A percentile compares a stretch with the other conserved stretches of the same genome.
Evolutionary conservation across 225 moss, liverwort and hornwort genomes (phyloP).

Genomic region (Anthoceros angustus): DNA sequence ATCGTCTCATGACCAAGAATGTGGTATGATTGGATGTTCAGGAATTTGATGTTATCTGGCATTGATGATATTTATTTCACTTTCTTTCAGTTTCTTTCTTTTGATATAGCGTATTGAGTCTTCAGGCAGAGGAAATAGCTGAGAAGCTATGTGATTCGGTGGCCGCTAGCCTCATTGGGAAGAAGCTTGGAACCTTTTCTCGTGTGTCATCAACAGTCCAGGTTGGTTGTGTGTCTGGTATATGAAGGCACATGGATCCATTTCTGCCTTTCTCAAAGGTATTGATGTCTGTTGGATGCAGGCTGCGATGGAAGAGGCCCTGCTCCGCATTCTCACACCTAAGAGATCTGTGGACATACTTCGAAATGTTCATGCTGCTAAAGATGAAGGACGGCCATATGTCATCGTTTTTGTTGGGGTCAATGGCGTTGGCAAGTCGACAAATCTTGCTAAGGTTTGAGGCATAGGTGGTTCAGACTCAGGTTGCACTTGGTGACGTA

Average conservation of each 20-base stretch:
- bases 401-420: constrained; percentile 96
- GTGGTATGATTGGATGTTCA: constrained; percentile 26
- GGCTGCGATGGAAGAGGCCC: constrained; percentile 91
- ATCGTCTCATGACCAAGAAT: constrained; percentile 89
- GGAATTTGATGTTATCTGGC: neutral
- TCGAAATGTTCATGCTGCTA: constrained; percentile 79
- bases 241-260: neutral
- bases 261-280: neutral
- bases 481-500: neutral
- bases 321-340: constrained; percentile 76
- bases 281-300: constrained; percentile 8
- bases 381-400: constrained; percentile 74
- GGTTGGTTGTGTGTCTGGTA: constrained; percentile 12
- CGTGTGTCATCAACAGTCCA: constrained; percentile 83
- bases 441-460: constrained; percentile 74
- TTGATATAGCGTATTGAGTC: constrained; percentile 1
- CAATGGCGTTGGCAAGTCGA: constrained; percentile 99
- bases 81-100: neutral
- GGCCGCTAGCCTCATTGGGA: constrained; percentile 82
- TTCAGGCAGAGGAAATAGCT: constrained; percentile 78
- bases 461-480: neutral
- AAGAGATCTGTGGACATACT: constrained; percentile 94
- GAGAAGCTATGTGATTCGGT: constrained; percentile 98
- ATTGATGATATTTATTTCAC: neutral
- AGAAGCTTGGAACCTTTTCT: constrained; percentile 92